These are phyloP conservation scores for Gossypium thurberi DNA, from an alignment of 345 rosid genomes.

Conservation along the genomic window DNA sequence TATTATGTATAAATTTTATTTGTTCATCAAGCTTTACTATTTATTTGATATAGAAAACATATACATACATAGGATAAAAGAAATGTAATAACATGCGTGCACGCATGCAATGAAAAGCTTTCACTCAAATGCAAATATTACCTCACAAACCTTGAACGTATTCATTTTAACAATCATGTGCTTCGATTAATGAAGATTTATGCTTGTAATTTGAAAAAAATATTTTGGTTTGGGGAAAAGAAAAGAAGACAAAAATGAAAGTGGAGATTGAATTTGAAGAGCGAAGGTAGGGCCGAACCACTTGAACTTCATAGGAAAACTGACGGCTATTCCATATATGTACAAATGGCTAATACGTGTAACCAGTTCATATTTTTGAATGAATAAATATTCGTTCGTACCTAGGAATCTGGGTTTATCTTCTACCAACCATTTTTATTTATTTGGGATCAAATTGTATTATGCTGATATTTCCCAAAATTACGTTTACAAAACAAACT, in stretches of 20 bases:
- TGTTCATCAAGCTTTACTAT: no score
- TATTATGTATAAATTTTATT: no score
- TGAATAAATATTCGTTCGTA: not conserved
- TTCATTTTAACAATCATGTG: no score
- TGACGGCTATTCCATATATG: not conserved
- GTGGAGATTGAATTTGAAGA: not conserved
- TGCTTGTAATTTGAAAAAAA: not conserved
- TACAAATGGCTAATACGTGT: not conserved
- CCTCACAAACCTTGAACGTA: not conserved
- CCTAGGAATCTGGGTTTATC: not conserved
- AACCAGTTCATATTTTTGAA: no score
- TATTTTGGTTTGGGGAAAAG: not conserved
- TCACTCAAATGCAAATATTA: not conserved
- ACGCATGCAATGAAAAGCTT: not conserved
- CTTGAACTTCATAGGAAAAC: conserved; percentile 5
- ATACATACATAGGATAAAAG: no score
- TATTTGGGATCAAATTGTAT: not conserved
- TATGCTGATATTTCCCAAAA: no score
- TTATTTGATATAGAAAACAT: no score
- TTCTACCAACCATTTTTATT: not conserved
- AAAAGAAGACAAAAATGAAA: no score
- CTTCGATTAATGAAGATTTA: not conserved
- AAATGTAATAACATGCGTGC: no score
- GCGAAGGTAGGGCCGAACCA: not conserved
- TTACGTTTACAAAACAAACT: no score